phyloP scores from a whole-genome alignment of 108 stramenopile genomes.

The Pseudonitzschia multistriata region DNA sequence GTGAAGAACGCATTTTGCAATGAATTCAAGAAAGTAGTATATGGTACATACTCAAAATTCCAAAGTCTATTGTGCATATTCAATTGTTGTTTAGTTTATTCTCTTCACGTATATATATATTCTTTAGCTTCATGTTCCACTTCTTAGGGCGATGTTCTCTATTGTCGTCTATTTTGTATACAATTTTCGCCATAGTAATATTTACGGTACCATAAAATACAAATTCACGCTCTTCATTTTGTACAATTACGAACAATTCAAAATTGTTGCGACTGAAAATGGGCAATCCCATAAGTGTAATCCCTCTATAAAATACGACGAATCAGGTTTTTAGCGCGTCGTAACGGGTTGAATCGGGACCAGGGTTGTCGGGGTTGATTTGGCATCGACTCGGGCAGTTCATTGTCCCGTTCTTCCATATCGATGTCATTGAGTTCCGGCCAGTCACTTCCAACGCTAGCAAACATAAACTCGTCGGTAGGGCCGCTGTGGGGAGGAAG shows the following conservation, averaged over 20 bases:
- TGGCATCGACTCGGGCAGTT: background rate
- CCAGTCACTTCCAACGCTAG: conserved; percentile 32
- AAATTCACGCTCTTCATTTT: background rate
- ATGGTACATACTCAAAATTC: too few species aligned
- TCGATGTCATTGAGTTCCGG: conserved; percentile 14
- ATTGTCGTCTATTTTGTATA: background rate
- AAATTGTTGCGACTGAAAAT: background rate
- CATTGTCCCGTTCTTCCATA: background rate
- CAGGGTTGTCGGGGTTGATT: background rate
- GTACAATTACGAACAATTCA: background rate
- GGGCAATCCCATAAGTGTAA: background rate
- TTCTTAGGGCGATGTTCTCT: background rate
- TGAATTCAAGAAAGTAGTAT: too few species aligned
- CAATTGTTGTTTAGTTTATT: background rate
- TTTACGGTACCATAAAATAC: background rate
- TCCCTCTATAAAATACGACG: background rate
- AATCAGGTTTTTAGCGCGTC: conserved; percentile 20
- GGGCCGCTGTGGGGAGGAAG: conserved; percentile 24
- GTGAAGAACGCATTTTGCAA: too few species aligned
- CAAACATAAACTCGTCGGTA: conserved; percentile 23
- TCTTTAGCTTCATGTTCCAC: background rate
- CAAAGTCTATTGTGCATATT: too few species aligned
- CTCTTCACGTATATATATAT: background rate
- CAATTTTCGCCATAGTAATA: background rate
- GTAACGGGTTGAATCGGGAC: conserved; percentile 19